Base-by-base conservation (phyloP, 768 basidiomycete species). In the Calvatia gigantea region DNA sequence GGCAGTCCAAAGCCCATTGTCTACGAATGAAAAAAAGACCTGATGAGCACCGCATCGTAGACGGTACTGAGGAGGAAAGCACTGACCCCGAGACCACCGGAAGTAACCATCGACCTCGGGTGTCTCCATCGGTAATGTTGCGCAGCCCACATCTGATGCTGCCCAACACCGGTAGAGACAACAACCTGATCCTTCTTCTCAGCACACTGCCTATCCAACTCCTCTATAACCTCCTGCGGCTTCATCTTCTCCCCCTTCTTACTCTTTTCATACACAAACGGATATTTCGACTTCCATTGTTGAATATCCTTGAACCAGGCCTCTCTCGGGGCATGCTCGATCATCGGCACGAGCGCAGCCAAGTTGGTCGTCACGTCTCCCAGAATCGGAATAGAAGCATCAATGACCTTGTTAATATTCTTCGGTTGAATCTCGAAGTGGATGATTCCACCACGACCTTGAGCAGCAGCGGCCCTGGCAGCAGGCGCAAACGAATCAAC, bases 111-210 rank as follows among this genome's bases (percentile, higher is more conserved):
- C 43, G 91, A 80, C 38, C 86, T 80, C 0, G 97, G 97, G 46
- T 87, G 74, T 58, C 74, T 89, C 95, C 95, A 99, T 56, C 95
- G 79, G 73, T 84, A 98, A 69, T 87, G 79, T 70, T 99, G 97
- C 38, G 91, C 92, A 1, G 96, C 96, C 94, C 94, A 98, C 97
- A 98, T 98, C 73, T 99, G 96, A 74, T 98, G 97, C 69, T 99
- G 97, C 6, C 97, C 97, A 19, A 99, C 97, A 62, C 97, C 97
- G 14, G 97, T 99, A 9, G 92, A 72, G 50, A 99, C 73, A 65
- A 99, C 73, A 35, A 97, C 81, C 21, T 98, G 85, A 55, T 91
- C 88, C 75, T 98, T 96, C 70, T 75, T 82, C 57, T 88, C 78
- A 45, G 75, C 76, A n/a, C 84, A 84, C 75, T 93, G 90, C 51